phyloP scores from a whole-genome alignment of 345 rosid species.

The Eutrema yunnanense region DNA sequence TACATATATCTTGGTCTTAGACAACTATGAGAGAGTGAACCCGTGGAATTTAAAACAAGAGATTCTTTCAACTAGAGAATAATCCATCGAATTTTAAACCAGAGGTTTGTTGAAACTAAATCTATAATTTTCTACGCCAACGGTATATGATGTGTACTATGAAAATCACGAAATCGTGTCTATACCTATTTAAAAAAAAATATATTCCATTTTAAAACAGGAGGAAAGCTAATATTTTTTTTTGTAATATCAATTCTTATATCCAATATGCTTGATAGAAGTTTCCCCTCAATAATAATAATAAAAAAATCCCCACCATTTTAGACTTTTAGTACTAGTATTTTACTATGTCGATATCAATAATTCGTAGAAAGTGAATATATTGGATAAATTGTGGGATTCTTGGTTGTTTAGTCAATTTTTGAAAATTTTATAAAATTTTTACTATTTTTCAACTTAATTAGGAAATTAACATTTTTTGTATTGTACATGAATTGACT shows the following conservation, averaged over 20 bases:
- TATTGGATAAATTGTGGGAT: no score
- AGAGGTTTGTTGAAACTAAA: background rate
- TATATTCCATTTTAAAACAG: background rate
- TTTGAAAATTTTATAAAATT: no score
- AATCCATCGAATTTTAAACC: constrained; percentile 1
- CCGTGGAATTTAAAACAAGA: background rate
- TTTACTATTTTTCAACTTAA: no score
- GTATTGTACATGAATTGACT: no score
- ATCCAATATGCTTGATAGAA: background rate
- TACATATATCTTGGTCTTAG: background rate
- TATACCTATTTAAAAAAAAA: background rate
- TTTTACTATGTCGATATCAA: background rate
- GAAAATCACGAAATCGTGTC: background rate
- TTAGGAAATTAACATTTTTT: no score
- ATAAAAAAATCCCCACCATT: background rate
- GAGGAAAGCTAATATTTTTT: background rate
- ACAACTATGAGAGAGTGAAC: background rate
- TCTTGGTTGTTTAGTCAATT: no score
- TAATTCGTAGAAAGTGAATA: constrained; percentile 8
- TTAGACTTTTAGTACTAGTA: background rate
- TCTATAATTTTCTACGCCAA: background rate
- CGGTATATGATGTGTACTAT: constrained; percentile 8
- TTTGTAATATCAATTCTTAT: background rate
- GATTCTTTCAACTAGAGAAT: constrained; percentile 20
- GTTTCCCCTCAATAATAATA: background rate